phyloP scores from a whole-genome alignment of 768 basidiomycete species.

The Boletus rubroflammeus region DNA sequence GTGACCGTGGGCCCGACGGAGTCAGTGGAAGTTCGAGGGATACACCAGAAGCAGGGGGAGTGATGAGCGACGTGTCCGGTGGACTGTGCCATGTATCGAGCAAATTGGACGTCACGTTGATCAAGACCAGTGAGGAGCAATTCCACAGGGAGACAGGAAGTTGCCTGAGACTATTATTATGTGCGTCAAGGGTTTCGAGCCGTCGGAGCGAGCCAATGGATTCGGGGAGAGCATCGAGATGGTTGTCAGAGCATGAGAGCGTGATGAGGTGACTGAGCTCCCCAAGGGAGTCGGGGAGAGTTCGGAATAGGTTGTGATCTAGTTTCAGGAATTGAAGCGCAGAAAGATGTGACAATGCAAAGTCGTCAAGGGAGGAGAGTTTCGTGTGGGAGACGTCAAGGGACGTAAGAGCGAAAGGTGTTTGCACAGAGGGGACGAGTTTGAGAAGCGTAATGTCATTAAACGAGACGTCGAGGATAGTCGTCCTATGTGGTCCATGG shows the following conservation, averaged over 20 bases:
- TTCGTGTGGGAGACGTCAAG: slow-evolving; percentile 89
- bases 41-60: slow-evolving; percentile 19
- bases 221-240: slow-evolving; percentile 69
- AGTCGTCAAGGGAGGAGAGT: slow-evolving; percentile 76
- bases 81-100: slow-evolving; percentile 71
- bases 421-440: slow-evolving; percentile 46
- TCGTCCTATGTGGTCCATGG: slow-evolving; percentile 60
- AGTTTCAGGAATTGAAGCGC: slow-evolving; percentile 70
- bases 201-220: slow-evolving; percentile 74
- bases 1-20: slow-evolving; percentile 13
- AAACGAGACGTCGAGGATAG: slow-evolving; percentile 66
- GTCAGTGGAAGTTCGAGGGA: slow-evolving; percentile 20
- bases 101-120: slow-evolving; percentile 90
- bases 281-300: slow-evolving; percentile 81
- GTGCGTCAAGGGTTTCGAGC: slow-evolving; percentile 76
- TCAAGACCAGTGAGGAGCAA: slow-evolving; percentile 62
- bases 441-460: slow-evolving; percentile 87
- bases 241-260: slow-evolving; percentile 90
- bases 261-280: slow-evolving; percentile 64
- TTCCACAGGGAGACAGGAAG: slow-evolving; percentile 80
- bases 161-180: slow-evolving; percentile 83
- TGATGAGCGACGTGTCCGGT: slow-evolving; percentile 35
- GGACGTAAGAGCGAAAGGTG: slow-evolving; percentile 58
- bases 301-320: slow-evolving; percentile 82
- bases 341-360: slow-evolving; percentile 66